Conservation (phyloP, 768 basidiomycete genomes). For the Paxillus ammoniavirescens region DNA sequence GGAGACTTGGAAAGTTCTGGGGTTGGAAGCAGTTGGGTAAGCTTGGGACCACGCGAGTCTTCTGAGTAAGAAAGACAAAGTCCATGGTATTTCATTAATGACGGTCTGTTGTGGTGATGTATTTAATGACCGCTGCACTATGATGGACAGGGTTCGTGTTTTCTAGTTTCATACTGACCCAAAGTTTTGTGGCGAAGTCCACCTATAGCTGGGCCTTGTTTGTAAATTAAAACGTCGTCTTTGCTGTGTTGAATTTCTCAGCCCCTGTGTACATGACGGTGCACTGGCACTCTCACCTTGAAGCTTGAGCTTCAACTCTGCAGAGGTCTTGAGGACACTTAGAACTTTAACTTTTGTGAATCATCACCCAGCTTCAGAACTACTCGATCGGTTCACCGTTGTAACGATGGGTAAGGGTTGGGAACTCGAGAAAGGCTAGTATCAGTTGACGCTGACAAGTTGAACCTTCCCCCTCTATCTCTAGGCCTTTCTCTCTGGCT, state of each 20-base stretch:
- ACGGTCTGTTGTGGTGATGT: neutral
- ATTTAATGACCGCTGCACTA: neutral
- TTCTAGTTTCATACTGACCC: neutral
- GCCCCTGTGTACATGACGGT: neutral
- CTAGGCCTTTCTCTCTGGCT: conserved; percentile 70
- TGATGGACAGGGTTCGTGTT: neutral
- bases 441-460: neutral
- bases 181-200: neutral
- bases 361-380: no score
- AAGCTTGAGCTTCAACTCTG: neutral
- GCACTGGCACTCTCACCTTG: neutral
- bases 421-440: neutral
- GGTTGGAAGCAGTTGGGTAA: conserved; percentile 71
- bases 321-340: no score
- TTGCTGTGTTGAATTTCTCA: no score
- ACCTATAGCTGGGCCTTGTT: neutral
- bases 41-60: conserved; percentile 37
- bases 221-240: conserved; percentile 5
- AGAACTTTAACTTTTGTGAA: neutral
- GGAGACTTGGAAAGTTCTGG: conserved; percentile 49
- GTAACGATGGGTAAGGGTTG: conserved; percentile 21
- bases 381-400: neutral
- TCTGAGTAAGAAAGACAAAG: conserved; percentile 13
- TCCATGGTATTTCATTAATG: neutral
- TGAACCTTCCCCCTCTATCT: neutral